These are phyloP conservation scores for Thuja plicata DNA, from an alignment of 83 land plant genomes.

Conservation along the genomic window DNA sequence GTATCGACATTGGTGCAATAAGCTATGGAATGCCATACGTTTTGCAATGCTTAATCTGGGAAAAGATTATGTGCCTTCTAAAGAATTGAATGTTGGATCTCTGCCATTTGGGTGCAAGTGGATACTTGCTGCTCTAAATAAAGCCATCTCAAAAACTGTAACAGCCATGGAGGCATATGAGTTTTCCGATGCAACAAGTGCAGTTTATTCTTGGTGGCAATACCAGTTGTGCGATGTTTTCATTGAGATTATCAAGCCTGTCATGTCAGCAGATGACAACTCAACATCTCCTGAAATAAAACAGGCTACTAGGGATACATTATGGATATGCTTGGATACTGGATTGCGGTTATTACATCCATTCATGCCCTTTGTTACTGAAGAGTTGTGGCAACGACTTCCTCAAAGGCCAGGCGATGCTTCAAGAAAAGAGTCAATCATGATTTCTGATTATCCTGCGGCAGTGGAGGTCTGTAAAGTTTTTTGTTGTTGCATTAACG, in stretches of 20 bases:
- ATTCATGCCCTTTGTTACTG: conserved; percentile 96
- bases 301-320: conserved; percentile 47
- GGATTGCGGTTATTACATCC: conserved; percentile 92
- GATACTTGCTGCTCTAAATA: conserved; percentile 85
- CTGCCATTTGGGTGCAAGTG: conserved; percentile 82
- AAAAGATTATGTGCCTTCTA: conserved; percentile 56
- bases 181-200: conserved; percentile 70
- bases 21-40: conserved; percentile 90
- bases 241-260: conserved; percentile 86
- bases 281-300: conserved; percentile 29
- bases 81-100: conserved; percentile 23
- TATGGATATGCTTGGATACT: conserved; percentile 84
- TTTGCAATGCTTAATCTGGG: conserved; percentile 88
- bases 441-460: conserved; percentile 78
- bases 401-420: conserved; percentile 38
- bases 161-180: conserved; percentile 55
- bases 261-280: conserved; percentile 26
- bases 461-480: conserved; percentile 44
- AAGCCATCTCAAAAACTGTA: conserved; percentile 66
- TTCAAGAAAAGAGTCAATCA: conserved; percentile 57
- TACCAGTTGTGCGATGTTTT: conserved; percentile 90
- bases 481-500: not conserved
- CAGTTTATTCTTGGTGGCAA: conserved; percentile 94
- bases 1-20: conserved; percentile 96
- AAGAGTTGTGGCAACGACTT: conserved; percentile 95